Evolutionary conservation across 441 rosid genomes (phyloP), one percentile per base, ranked within the genome.

Genomic region (Gossypium trilobum): DNA sequence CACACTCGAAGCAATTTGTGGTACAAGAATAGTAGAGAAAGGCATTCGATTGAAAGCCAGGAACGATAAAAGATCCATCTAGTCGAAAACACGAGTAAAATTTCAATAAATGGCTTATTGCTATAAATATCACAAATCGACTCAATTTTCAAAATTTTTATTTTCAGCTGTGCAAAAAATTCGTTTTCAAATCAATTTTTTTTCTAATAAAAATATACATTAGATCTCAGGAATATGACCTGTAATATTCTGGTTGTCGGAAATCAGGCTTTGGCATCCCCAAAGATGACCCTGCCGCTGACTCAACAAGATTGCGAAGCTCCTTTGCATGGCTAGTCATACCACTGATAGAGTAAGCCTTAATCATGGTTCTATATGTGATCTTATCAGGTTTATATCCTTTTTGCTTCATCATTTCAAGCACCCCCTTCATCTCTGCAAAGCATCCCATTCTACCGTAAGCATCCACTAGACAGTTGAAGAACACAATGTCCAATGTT

Each of bases 401-500:
- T 78, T 82, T 87, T 67, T 77, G 79, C 82, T 87, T 85, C 95
- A 93, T 93, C 75, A 85, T 68, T 77, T 80, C 86, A 19, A 91
- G 88, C 75, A 87, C 98, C 25, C 84, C 93, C 72, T 89, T 89
- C 97, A 93, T 93, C 85, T 93, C 96, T 10, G 78, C 91, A 74
- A 93, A 88, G 82, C 85, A 78, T 9, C 80, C 91, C 93, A 89
- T 69, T 78, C 85, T 93, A 68, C 97, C 98, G 60, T 88, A 91
- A 4, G 93, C 94, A 80, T 91, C 96, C 13, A 89, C 87, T 81
- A 93, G 77, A 68, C 97, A 93, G 76, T 93, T 93, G 75, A 91
- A 89, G 77, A 93, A 93, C 74, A 86, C 93, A 0, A 79, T 82
- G 75, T 93, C 98, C 71, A 93, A 71, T 61, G 74, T 85, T 70